Evolutionary conservation across 148 eudicot genomes (phyloP), one percentile per base, ranked within the genome.

Genomic region (Heliosperma pusillum): DNA sequence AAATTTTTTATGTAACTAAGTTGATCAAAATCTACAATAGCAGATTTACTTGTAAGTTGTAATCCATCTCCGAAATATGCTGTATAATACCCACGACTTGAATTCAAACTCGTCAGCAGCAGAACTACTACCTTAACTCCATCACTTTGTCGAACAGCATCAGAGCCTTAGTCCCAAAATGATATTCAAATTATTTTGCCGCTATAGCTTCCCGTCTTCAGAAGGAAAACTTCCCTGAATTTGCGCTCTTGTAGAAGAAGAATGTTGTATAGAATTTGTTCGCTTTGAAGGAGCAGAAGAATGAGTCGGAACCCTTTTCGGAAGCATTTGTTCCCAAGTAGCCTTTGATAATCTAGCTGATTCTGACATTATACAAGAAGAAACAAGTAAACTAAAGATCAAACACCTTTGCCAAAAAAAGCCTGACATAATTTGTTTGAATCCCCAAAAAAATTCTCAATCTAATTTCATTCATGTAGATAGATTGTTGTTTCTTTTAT

Each of bases 281-380:
- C 98, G 87, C 74, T 69, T 87, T 0, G 97, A 95, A 4, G 98
- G 98, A 78, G 93, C 82, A 10, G 97, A 92, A 69, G 86, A 76
- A 36, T 78, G 93, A 13, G 81, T 33, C 22, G 89, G 96, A 65
- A 83, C 67, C 81, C 82, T 88, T 78, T 95, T 94, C 12, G 98
- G 98, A 62, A 92, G 83, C 96, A 95, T 95, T 74, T 95, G 98
- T 24, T 90, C 92, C 84, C 84, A 95, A 42, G 67, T 60, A 0
- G 85, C 77, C 74, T 82, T 89, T 5, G 93, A 96, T 16, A 87
- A 59, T 81, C 97, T 87, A 3, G 92, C 80, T 26, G 93, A 87
- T 69, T 90, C 93, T 0, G 93, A 87, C 21, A 82, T 29, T 57
- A 81, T 69, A 74, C 81, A 62, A 21, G 86, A 75, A 53, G 87